These are phyloP conservation scores for Candida wancherniae DNA, from an alignment of 805 yeast genomes.

Conservation along the genomic window DNA sequence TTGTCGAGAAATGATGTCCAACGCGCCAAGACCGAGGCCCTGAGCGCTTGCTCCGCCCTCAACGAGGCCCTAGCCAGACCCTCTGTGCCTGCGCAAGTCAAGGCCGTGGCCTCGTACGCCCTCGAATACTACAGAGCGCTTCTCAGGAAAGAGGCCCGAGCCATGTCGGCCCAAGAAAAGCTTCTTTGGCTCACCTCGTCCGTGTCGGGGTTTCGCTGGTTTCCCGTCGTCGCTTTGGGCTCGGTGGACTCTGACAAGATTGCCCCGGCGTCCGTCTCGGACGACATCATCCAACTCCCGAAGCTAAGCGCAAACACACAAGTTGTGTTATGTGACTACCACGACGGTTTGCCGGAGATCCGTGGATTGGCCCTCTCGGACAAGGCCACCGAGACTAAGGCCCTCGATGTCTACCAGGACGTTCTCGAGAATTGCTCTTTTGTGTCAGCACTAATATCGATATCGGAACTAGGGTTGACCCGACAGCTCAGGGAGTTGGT, in stretches of 20 bases:
- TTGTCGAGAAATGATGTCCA: slow-evolving; percentile 8
- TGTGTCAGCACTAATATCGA: slow-evolving; percentile 60
- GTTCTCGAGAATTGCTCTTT: slow-evolving; percentile 67
- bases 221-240: slow-evolving; percentile 10
- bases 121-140: slow-evolving; percentile 7
- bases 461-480: slow-evolving; percentile 23
- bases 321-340: too few relatives aligned
- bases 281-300: slow-evolving; percentile 4
- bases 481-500: slow-evolving; percentile 14
- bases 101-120: slow-evolving; percentile 9
- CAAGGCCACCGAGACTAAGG: too few relatives aligned
- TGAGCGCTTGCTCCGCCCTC: slow-evolving; percentile 8
- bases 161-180: slow-evolving; percentile 14
- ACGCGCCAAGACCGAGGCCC: slow-evolving; percentile 9
- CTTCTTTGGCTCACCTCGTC: slow-evolving; percentile 16
- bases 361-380: too few relatives aligned
- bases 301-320: too few relatives aligned
- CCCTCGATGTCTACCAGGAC: slow-evolving; percentile 47
- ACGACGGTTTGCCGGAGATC: too few relatives aligned
- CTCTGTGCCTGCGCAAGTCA: slow-evolving; percentile 1
- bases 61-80: slow-evolving; percentile 6
- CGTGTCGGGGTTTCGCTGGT: slow-evolving; percentile 14
- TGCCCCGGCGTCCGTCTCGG: slow-evolving; percentile 7
- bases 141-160: slow-evolving; percentile 5
- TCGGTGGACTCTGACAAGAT: slow-evolving; percentile 3